These are phyloP conservation scores for Debaryomyces hansenii DNA, from an alignment of 805 yeast genomes.

Conservation along the genomic window DNA sequence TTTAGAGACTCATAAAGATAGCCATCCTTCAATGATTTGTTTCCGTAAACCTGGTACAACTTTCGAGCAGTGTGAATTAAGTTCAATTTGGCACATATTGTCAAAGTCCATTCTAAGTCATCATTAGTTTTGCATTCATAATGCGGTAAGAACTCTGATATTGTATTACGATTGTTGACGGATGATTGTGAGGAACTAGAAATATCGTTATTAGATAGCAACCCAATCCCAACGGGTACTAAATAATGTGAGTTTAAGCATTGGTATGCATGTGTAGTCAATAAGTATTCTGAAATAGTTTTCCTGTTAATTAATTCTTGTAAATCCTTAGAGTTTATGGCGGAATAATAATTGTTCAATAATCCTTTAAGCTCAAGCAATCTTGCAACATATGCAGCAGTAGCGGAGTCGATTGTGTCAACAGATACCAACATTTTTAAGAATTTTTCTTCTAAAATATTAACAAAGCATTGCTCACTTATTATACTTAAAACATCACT, in stretches of 20 bases:
- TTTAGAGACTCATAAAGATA: slow-evolving; percentile 61
- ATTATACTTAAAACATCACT: slow-evolving; percentile 34
- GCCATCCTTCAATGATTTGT: slow-evolving; percentile 52
- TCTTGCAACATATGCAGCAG: slow-evolving; percentile 62
- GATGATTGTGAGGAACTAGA: slow-evolving; percentile 45
- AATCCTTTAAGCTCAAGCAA: slow-evolving; percentile 65
- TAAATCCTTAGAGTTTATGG: slow-evolving; percentile 3
- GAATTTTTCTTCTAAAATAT: slow-evolving; percentile 55
- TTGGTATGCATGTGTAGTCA: slow-evolving; percentile 55
- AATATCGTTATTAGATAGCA: slow-evolving; percentile 42
- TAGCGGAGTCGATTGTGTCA: slow-evolving; percentile 59
- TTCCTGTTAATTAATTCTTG: slow-evolving; percentile 15
- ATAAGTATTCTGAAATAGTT: slow-evolving; percentile 54
- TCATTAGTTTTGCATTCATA: slow-evolving; percentile 66
- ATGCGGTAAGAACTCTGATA: slow-evolving; percentile 59
- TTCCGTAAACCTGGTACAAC: slow-evolving; percentile 52
- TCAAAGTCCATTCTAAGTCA: slow-evolving; percentile 77
- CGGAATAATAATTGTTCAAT: slow-evolving; percentile 38
- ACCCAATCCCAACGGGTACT: slow-evolving; percentile 70
- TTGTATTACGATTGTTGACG: slow-evolving; percentile 30
- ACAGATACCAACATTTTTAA: slow-evolving; percentile 58
- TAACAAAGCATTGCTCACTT: slow-evolving; percentile 46
- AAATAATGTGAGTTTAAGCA: slow-evolving; percentile 52
- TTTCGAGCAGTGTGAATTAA: slow-evolving; percentile 57
- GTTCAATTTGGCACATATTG: slow-evolving; percentile 68